phyloP scores from a whole-genome alignment of 495 filamentous ascomycete species.

The Chaetomium fimeti region DNA sequence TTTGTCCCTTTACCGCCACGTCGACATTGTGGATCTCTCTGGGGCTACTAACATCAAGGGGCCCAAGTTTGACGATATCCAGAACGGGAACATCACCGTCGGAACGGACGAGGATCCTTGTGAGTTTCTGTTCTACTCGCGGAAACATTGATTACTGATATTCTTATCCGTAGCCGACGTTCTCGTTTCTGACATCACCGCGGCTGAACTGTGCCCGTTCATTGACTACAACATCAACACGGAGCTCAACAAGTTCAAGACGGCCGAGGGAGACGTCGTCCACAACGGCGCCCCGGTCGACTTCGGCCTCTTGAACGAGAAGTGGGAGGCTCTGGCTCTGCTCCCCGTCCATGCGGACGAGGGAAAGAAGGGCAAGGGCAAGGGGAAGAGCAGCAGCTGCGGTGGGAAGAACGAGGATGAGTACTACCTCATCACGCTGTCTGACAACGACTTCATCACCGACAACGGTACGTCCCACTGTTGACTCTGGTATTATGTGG shows the following conservation, averaged over 20 bases:
- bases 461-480: conserved; percentile 60
- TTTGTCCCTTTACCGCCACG: conserved; percentile 65
- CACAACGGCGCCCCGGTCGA: conserved; percentile 14
- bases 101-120: conserved; percentile 13
- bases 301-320: conserved; percentile 62
- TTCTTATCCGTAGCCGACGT: conserved; percentile 29
- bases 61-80: conserved; percentile 49
- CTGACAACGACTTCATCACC: conserved; percentile 81
- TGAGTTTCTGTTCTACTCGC: conserved; percentile 1
- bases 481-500: not conserved
- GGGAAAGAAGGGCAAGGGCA: conserved; percentile 2
- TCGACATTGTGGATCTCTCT: conserved; percentile 68
- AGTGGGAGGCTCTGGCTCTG: conserved; percentile 73
- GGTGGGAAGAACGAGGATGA: conserved; percentile 47
- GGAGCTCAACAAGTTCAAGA: conserved; percentile 61
- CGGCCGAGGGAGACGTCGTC: conserved; percentile 18
- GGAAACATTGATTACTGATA: not conserved
- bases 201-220: conserved; percentile 67
- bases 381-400: conserved; percentile 19
- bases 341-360: conserved; percentile 56
- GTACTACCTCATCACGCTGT: conserved; percentile 67
- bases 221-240: conserved; percentile 70
- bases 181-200: conserved; percentile 46
- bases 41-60: conserved; percentile 66
- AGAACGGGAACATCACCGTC: conserved; percentile 12